Evolutionary conservation across 306 rosid species (phyloP).

Genomic region (Cucumis melo): DNA sequence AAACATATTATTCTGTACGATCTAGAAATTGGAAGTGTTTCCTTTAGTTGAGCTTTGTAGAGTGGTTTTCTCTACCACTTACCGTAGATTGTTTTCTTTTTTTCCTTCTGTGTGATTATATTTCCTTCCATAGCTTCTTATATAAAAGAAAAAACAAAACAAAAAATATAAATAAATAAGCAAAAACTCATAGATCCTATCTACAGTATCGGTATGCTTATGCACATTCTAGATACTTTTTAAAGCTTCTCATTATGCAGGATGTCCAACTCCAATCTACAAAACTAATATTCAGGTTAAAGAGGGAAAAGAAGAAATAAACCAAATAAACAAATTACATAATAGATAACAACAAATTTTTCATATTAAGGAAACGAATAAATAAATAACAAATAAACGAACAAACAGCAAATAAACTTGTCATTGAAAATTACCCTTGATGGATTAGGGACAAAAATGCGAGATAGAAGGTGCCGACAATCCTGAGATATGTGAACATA

Average conservation of each 20-base stretch:
- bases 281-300: neutral
- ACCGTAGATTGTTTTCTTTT: too few species aligned
- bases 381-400: neutral
- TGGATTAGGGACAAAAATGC: constrained; percentile 48
- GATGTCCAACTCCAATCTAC: neutral
- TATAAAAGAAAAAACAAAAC: too few species aligned
- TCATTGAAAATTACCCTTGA: constrained; percentile 29
- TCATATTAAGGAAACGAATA: neutral
- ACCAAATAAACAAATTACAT: neutral
- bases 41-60: too few species aligned
- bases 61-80: too few species aligned
- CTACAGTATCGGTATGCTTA: neutral
- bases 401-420: neutral
- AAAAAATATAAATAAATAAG: too few species aligned
- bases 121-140: too few species aligned
- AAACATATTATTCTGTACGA: neutral
- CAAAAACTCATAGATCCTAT: neutral
- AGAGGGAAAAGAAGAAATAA: neutral
- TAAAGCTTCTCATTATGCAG: neutral
- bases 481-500: constrained; percentile 64
- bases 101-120: too few species aligned
- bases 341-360: neutral
- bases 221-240: neutral
- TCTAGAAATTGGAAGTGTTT: too few species aligned
- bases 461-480: constrained; percentile 52